A percentile compares a stretch with the other conserved stretches of the same genome.
phyloP scores from a whole-genome alignment of 352 stramenopile species.

The Thalassiosira mediterranea region DNA sequence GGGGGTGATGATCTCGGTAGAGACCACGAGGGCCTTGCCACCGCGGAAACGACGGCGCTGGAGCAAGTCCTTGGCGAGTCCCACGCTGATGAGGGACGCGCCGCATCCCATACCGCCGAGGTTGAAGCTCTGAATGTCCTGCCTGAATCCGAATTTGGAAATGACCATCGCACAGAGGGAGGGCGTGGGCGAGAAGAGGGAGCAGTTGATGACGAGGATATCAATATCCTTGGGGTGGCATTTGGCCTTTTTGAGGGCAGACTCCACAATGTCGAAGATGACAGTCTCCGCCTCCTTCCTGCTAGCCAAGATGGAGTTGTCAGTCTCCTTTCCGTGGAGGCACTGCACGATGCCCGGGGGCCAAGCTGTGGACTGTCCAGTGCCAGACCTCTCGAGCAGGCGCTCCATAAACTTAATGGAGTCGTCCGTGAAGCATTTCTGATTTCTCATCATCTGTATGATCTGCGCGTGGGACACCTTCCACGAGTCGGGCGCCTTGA shows the following conservation, averaged over 20 bases:
- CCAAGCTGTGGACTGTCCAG: conserved; percentile 87
- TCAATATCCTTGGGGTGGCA: conserved; percentile 86
- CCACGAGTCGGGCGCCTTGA: conserved; percentile 86
- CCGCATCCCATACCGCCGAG: conserved; percentile 88
- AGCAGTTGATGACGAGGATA: conserved; percentile 90
- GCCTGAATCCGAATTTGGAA: conserved; percentile 83
- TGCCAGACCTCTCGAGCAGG: conserved; percentile 85
- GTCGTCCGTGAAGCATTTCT: conserved; percentile 86
- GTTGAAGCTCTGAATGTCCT: conserved; percentile 87
- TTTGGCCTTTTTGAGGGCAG: conserved; percentile 85
- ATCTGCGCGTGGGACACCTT: conserved; percentile 85
- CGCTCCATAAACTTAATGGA: conserved; percentile 86
- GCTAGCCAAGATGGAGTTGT: conserved; percentile 84
- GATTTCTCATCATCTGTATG: conserved; percentile 85
- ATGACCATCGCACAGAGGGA: conserved; percentile 88
- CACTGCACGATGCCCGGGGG: conserved; percentile 85
- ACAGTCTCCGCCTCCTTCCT: conserved; percentile 87
- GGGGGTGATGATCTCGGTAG: conserved; percentile 89
- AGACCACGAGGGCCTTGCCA: conserved; percentile 86
- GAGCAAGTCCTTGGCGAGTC: conserved; percentile 85
- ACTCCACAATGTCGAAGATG: conserved; percentile 86
- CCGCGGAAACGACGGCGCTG: conserved; percentile 42
- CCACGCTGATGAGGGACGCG: conserved; percentile 86
- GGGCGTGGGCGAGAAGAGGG: conserved; percentile 88
- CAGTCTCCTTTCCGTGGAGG: conserved; percentile 71